A percentile compares a stretch with the other conserved stretches of the same genome.
These are phyloP conservation scores for Gynandropsis gynandra DNA, from an alignment of 345 rosid species.

Conservation along the genomic window DNA sequence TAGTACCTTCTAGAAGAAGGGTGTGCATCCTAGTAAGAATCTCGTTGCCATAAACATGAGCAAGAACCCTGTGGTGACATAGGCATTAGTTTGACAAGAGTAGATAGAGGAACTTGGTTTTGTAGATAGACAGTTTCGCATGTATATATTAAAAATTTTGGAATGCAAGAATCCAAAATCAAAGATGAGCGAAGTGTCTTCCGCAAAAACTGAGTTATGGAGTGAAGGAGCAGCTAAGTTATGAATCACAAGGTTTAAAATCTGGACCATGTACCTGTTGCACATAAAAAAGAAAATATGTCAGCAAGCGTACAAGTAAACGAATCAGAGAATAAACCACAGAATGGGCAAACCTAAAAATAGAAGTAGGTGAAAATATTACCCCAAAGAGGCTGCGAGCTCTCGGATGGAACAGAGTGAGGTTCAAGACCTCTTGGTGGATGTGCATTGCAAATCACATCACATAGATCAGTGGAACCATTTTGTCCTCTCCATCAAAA, in stretches of 20 bases:
- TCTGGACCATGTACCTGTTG: constrained; percentile 83
- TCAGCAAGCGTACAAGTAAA: neutral
- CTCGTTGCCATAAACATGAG: constrained; percentile 93
- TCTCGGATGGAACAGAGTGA: constrained; percentile 84
- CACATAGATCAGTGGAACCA: constrained; percentile 49
- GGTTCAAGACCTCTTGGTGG: constrained; percentile 94
- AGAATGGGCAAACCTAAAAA: neutral
- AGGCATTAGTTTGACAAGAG: constrained; percentile 5
- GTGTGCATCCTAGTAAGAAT: constrained; percentile 79
- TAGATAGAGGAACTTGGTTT: neutral
- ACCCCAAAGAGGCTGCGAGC: constrained; percentile 93
- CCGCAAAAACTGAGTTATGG: constrained; percentile 97
- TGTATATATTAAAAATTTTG: neutral
- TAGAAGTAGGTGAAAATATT: constrained; percentile 2
- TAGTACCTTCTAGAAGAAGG: too few relatives aligned
- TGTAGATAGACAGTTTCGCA: neutral
- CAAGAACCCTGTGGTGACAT: constrained; percentile 65
- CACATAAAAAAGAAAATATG: constrained; percentile 13
- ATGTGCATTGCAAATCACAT: constrained; percentile 74
- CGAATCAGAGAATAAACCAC: neutral
- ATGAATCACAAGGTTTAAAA: constrained; percentile 72
- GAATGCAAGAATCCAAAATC: constrained; percentile 9
- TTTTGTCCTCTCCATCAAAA: constrained; percentile 54
- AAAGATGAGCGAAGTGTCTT: constrained; percentile 26
- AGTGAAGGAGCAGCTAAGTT: constrained; percentile 77